phyloP scores from a whole-genome alignment of 257 asterid species.

The Solanum lycopersicoides region DNA sequence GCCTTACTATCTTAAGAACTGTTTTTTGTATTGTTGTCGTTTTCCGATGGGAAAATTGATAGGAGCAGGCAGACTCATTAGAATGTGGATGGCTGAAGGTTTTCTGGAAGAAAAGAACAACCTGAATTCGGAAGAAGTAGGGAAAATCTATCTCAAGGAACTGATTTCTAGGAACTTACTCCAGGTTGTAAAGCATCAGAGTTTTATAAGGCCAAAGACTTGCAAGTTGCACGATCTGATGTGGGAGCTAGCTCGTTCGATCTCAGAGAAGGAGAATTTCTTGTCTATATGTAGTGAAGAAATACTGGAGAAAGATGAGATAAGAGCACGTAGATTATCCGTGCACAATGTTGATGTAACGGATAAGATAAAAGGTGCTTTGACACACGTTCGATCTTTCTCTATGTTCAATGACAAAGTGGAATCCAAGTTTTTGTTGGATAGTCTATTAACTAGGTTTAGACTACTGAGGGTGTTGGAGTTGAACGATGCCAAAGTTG shows the following conservation, averaged over 20 bases:
- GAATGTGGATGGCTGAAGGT: conserved; percentile 47
- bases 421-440: not conserved
- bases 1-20: conserved; percentile 31
- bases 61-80: conserved; percentile 24
- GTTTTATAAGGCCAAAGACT: conserved; percentile 11
- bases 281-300: conserved; percentile 8
- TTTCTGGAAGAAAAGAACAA: conserved; percentile 7
- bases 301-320: not conserved
- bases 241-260: conserved; percentile 10
- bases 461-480: conserved; percentile 20
- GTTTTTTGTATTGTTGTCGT: conserved; percentile 30
- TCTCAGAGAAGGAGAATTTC: conserved; percentile 18
- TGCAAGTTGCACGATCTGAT: conserved; percentile 21
- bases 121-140: conserved; percentile 30
- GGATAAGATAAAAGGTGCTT: not conserved
- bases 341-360: not conserved
- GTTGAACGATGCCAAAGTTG: conserved; percentile 13
- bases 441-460: not conserved
- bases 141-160: conserved; percentile 18
- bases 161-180: conserved; percentile 25
- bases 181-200: conserved; percentile 19
- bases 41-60: conserved; percentile 35
- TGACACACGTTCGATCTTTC: conserved; percentile 18
- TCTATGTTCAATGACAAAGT: conserved; percentile 7
- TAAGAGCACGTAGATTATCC: conserved; percentile 24